Evolutionary conservation across 306 rosid species (phyloP), one percentile per base, ranked within the genome.

Genomic region (Quercus variabilis): DNA sequence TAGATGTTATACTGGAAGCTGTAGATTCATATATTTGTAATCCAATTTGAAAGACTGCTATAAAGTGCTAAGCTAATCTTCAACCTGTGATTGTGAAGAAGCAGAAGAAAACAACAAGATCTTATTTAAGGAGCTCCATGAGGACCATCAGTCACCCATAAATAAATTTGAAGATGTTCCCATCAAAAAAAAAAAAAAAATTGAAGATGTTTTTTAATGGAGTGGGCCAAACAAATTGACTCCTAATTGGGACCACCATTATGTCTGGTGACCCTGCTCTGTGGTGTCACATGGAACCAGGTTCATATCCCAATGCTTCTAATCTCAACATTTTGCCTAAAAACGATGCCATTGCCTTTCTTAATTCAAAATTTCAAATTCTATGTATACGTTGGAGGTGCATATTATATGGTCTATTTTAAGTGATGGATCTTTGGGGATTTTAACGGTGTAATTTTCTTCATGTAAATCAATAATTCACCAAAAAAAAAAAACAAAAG

Each of bases 141-240:
- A 14, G 4, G 46, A 41, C 41, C 17, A 28, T 49, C 54, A 13
- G 80, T 43, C 46, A 41, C 46, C 46, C 46, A 41, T 41, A 41
- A 41, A 8, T 41, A 41, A 83, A 55, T 74, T 21, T 62, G 51
- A 14, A 6, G 70, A 70, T 58, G 18, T n/a, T n/a, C n/a, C n/a
- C n/a, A n/a, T n/a, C n/a, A n/a, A n/a, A n/a, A n/a, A n/a, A n/a
- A n/a, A n/a, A n/a, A n/a, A n/a, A n/a, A n/a, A n/a, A n/a, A n/a
- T 21, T 62, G 51, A 13, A 6, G 70, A 70, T 58, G 18, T 84
- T 41, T 33, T 41, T 41, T 74, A 78, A 82, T 71, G 59, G 60
- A 51, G 80, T 78, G 87, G 85, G 79, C 86, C 90, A 86, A 57
- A 76, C 6, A 59, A 79, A 79, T 69, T 76, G 77, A 78, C 69